Evolutionary conservation across 2,329 filamentous ascomycete species (phyloP), one percentile per base, ranked within the genome.

Genomic region (Aspergillus brunneoviolaceus): DNA sequence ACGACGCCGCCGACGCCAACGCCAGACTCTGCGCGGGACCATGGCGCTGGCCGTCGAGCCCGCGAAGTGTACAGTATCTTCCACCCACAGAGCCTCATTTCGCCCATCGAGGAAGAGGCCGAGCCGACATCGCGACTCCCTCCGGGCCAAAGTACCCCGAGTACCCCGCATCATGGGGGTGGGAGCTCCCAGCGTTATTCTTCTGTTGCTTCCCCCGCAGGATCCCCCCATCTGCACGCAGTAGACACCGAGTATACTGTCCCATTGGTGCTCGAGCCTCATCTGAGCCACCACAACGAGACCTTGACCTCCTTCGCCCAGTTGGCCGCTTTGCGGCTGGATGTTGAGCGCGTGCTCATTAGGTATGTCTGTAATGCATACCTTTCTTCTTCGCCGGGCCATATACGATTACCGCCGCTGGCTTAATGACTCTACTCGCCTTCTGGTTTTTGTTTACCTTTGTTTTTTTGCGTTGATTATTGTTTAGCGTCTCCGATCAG

Each of bases 401-500:
- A 16, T 12, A 35, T 35, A 35, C 33, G 33, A 35, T 14, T 2
- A 16, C 33, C 33, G 11, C 11, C 33, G 33, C 4, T 16, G 11
- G 14, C 33, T 6, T 45, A 0, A 6, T 45, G 12, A 9, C 10
- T 45, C 16, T 19, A 45, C 39, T 2, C 16, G 14, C 16, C 39
- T 45, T 3, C 14, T 45, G 3, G 7, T 19, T 16, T 3, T 19
- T 14, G 39, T 14, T 16, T 4, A 5, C 27, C 12, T 29, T 14
- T 2, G 6, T 14, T 12, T 45, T 45, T 45, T 45, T 42, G 14
- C 5, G 39, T 31, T 33, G 49, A 29, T 51, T 2, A 51, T 19
- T 33, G 21, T 51, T 10, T 35, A 63, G 75, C 59, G 70, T 83
- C 19, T 78, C 83, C 57, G 81, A 82, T 63, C 72, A 75, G 23